phyloP scores from a whole-genome alignment of 345 rosid species.

The Eucalyptus dawsonii region DNA sequence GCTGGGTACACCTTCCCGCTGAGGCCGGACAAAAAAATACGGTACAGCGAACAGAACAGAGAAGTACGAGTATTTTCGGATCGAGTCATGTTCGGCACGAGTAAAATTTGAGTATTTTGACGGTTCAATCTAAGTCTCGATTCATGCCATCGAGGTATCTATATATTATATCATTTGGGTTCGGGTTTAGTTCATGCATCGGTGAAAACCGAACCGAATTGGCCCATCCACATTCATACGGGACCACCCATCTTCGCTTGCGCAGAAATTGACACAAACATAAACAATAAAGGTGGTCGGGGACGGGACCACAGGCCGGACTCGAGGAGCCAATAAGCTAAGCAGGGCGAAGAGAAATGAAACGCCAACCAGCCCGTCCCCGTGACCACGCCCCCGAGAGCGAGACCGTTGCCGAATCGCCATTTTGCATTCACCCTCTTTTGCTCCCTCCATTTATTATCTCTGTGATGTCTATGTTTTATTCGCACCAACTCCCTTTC shows the following conservation, averaged over 20 bases:
- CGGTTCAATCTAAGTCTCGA: not conserved
- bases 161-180: not conserved
- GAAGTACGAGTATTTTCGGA: rapidly evolving
- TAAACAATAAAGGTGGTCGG: not conserved
- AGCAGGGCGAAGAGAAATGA: not conserved
- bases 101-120: not conserved
- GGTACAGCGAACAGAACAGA: not conserved
- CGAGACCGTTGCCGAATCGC: not conserved
- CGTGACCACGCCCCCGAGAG: not conserved
- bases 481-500: not conserved
- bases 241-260: not conserved
- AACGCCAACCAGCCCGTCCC: not conserved
- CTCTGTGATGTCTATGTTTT: rapidly evolving
- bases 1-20: not conserved
- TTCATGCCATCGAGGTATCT: too few relatives aligned
- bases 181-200: not conserved
- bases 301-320: not conserved
- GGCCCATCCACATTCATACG: not conserved
- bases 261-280: not conserved
- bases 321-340: not conserved
- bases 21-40: not conserved
- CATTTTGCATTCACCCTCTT: not conserved
- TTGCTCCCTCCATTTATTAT: not conserved
- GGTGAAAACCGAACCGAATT: not conserved
- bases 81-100: not conserved